Evolutionary conservation across 1,284 basidiomycete species (phyloP), one percentile per base, ranked within the genome.

Genomic region (Caloboletus inedulis): DNA sequence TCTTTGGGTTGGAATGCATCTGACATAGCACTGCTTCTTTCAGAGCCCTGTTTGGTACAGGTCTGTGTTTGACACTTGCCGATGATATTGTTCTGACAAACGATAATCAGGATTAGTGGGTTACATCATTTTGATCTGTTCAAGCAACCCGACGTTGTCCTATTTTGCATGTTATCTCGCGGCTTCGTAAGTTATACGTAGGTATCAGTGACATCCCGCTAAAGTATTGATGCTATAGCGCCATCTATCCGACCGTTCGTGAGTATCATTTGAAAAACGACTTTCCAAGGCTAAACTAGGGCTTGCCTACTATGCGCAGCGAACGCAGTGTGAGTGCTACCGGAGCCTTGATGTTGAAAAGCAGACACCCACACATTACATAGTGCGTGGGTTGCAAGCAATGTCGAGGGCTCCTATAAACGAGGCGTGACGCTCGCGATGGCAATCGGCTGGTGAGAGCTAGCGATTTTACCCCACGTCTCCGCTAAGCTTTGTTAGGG

Each of bases 211-310:
- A 31, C n/a, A 5, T 35, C 25, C 18, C 33, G 9, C 52, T 64
- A 12, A 61, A 14, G 19, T 25, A 42, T 6, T 7, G 31, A 43
- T 35, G 4, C 23, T n/a, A 27, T 36, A 78, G 76, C 13, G 70
- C 74, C 19, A 79, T 78, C 14, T 78, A 78, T 58, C 76, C 77
- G 1, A 72, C 71, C 16, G 72, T 78, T 55, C 74, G 77, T 78
- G 54, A 61, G 76, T 65, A 23, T 51, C 19, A 8, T 49, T 37
- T 16, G 12, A 43, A 23, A 46, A 27, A 10, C 2, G 16, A n/a
- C 30, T 71, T 45, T 36, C n/a, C 37, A 34, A 25, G 10, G 21
- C 40, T 34, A 12, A 55, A 31, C 16, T 3, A 39, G 42, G 7
- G 27, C 30, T 33, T 39, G 1, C 16, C 42, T 25, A 18, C 13